Percentiles rank a stretch among this genome's conserved stretches.
Evolutionary conservation across 345 rosid species (phyloP).

Genomic region (Aegle marmelos): DNA sequence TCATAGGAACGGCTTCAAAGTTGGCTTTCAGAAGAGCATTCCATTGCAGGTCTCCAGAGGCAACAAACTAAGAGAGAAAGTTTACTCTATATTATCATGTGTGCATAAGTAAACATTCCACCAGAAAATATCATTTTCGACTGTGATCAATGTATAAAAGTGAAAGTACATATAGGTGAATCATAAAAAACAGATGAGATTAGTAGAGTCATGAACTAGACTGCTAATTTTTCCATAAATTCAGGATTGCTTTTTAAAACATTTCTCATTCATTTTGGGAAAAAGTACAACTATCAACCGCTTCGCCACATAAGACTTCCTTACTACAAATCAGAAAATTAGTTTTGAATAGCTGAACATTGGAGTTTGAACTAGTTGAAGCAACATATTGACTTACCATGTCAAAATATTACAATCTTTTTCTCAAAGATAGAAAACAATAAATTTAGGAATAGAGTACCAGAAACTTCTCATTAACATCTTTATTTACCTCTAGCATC

Average conservation of each 20-base stretch:
- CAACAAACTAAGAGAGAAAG: constrained; percentile 54
- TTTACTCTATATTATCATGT: background rate
- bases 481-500: background rate
- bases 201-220: too few species aligned
- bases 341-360: background rate
- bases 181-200: background rate
- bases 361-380: background rate
- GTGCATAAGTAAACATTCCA: background rate
- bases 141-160: background rate
- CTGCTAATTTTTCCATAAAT: background rate
- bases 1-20: constrained; percentile 90
- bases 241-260: background rate
- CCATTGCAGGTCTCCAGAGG: constrained; percentile 71
- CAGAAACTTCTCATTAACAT: background rate
- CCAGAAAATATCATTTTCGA: background rate
- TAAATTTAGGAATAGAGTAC: background rate
- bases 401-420: background rate
- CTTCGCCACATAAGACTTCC: background rate
- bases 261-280: background rate
- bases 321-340: background rate
- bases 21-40: constrained; percentile 81
- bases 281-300: background rate
- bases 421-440: background rate
- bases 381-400: background rate
- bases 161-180: background rate